These are phyloP conservation scores for Aspergillus pseudotamarii DNA, from an alignment of 2,329 filamentous ascomycete genomes.

Conservation along the genomic window DNA sequence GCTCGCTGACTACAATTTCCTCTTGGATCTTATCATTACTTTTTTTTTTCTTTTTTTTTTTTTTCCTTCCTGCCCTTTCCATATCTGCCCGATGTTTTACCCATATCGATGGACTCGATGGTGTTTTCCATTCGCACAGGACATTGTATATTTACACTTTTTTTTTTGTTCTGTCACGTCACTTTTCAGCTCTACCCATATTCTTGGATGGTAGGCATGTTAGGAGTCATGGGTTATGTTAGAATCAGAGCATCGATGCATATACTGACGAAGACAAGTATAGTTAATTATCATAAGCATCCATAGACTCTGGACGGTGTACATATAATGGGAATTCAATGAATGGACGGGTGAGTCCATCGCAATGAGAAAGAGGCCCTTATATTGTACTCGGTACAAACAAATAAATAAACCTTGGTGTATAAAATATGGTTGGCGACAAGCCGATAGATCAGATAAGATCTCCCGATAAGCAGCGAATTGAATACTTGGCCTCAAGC, in stretches of 20 bases:
- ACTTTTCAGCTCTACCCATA: background rate
- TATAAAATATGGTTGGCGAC: background rate
- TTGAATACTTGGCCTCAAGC: conserved; percentile 27
- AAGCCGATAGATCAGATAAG: conserved; percentile 12
- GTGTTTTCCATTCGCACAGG: conserved; percentile 9
- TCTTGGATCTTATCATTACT: conserved; percentile 2
- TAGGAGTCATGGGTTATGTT: conserved; percentile 15
- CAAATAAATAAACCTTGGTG: background rate
- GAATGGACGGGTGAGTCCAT: background rate
- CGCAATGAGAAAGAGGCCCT: background rate
- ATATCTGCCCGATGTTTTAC: conserved; percentile 4
- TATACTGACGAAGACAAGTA: conserved; percentile 11
- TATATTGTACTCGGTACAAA: background rate
- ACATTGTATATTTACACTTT: conserved; percentile 20
- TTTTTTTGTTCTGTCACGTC: conserved; percentile 10
- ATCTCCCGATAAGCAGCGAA: conserved; percentile 3
- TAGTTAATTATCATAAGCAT: conserved; percentile 5
- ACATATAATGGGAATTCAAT: conserved; percentile 8
- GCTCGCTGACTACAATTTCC: conserved; percentile 12
- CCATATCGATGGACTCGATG: conserved; percentile 6
- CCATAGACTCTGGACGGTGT: background rate
- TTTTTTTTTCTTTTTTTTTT: background rate
- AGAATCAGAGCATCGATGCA: conserved; percentile 21
- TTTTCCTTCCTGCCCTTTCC: background rate
- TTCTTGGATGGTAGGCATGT: conserved; percentile 6